Percentiles rank a stretch among this genome's conserved stretches.
Conservation (phyloP, 2,329 filamentous ascomycete genomes). For the Pseudogymnoascus sp. region DNA sequence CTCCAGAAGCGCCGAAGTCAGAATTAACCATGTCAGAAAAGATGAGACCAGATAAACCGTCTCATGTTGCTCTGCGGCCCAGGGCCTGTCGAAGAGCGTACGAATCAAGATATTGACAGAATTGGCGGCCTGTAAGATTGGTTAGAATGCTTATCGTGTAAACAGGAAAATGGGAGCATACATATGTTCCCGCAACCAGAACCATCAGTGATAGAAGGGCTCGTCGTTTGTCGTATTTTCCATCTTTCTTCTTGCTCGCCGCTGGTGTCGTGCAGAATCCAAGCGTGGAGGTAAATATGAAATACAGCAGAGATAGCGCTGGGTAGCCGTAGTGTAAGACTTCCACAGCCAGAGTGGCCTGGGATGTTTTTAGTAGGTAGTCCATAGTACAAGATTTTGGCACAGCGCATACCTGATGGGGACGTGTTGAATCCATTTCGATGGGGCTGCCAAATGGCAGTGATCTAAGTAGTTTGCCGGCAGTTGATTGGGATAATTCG, state of each 20-base stretch:
- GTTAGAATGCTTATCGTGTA: constrained; percentile 15
- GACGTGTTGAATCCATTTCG: not conserved
- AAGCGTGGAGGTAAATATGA: constrained; percentile 43
- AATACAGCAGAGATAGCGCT: constrained; percentile 49
- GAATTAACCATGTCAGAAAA: constrained; percentile 55
- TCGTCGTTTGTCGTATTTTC: constrained; percentile 35
- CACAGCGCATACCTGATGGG: not conserved
- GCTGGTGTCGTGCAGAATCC: constrained; percentile 49
- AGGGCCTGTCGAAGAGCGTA: constrained; percentile 18
- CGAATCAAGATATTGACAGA: constrained; percentile 22
- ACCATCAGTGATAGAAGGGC: constrained; percentile 36
- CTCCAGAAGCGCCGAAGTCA: constrained; percentile 48
- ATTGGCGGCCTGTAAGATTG: constrained; percentile 34
- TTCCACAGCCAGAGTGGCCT: constrained; percentile 16
- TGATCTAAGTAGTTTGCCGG: not conserved
- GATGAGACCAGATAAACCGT: constrained; percentile 52
- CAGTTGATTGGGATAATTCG: not conserved
- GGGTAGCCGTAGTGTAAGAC: constrained; percentile 53
- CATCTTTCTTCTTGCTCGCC: constrained; percentile 30
- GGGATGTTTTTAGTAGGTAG: not conserved
- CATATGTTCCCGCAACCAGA: constrained; percentile 33
- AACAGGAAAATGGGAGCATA: constrained; percentile 22
- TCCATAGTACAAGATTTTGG: not conserved
- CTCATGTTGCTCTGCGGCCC: constrained; percentile 24
- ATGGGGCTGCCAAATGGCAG: constrained; percentile 1